Base-by-base conservation (phyloP, 345 rosid species). In the Aquilaria sinensis region DNA sequence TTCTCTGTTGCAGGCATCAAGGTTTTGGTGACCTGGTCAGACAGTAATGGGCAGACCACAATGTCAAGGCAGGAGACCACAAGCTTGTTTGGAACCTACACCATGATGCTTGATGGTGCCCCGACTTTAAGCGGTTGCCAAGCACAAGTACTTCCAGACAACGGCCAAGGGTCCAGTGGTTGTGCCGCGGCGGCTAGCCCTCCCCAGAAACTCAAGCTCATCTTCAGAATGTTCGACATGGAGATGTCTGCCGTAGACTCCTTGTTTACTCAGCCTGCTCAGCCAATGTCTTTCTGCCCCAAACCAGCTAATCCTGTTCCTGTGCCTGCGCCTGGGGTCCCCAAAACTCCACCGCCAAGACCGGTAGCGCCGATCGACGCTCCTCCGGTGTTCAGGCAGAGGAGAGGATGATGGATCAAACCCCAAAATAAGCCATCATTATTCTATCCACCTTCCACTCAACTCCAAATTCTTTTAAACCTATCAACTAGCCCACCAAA, bases 21-120 rank as follows among this genome's bases (percentile, higher is more conserved):
- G 62, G 92, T 90, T 12, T 71, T 52, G 54, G 49, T 93, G 16
- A 72, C 80, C 15, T 93, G 99, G 67, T 55, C 74, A 3, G 84
- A 86, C 72, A 68, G 65, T 2, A 70, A 75, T 41, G 97, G 97
- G 14, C 76, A 82, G 54, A 78, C 72, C 13, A 79, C 83, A 48
- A 72, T 81, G 84, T 78, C 88, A 33, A 86, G 80, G 68, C 89
- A 90, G 72, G 90, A 83, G 79, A 86, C 78, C 0, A 85, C 97
- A 49, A 82, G 83, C 63, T 71, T 74, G 83, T 68, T 90, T 46
- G 99, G 97, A 33, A 79, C 55, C 57, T 93, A 88, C 57, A 72
- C 68, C 47, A 81, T 93, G 85, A 83, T 71, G 62, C 79, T 90
- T 33, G 86, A 86, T 57, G 99, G 96, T 15, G 65, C 77, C 33